These are phyloP conservation scores for Rhynchospora pubera DNA, from an alignment of 176 grass and related monocot species.

Conservation along the genomic window DNA sequence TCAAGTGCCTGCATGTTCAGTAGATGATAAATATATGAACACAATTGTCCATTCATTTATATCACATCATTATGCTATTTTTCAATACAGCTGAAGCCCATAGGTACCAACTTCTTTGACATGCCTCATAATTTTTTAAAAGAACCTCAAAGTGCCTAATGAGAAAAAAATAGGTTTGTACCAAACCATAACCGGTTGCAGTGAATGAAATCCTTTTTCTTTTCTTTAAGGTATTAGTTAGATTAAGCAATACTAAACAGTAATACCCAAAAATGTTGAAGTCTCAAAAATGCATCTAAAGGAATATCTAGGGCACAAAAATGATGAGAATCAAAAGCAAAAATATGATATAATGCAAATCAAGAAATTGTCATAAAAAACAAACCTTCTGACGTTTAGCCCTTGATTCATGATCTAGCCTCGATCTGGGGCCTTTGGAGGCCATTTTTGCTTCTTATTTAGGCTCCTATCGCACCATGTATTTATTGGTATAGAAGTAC, in stretches of 20 bases:
- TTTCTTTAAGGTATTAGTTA: not conserved
- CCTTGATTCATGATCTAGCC: constrained; percentile 86
- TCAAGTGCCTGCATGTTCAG: constrained; percentile 61
- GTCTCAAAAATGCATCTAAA: not conserved
- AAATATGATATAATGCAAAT: constrained; percentile 26
- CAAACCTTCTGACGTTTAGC: constrained; percentile 92
- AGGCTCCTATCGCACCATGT: constrained; percentile 17
- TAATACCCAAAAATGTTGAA: not conserved
- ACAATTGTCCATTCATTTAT: constrained; percentile 4
- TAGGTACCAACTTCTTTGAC: constrained; percentile 6
- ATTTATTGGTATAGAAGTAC: constrained; percentile 2
- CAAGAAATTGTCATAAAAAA: not conserved
- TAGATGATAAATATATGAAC: not conserved
- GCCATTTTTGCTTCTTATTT: constrained; percentile 62
- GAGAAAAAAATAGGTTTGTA: not conserved
- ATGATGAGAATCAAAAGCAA: constrained; percentile 4
- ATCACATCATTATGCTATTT: not conserved
- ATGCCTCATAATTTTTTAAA: not conserved
- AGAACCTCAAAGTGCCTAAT: not conserved
- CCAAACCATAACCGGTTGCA: not conserved
- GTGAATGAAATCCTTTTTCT: not conserved
- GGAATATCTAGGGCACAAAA: constrained; percentile 11
- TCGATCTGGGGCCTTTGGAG: constrained; percentile 91
- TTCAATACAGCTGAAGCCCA: not conserved
- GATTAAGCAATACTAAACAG: constrained; percentile 4